phyloP scores from a whole-genome alignment of 2,329 filamentous ascomycete genomes.

The Septoria linicola region DNA sequence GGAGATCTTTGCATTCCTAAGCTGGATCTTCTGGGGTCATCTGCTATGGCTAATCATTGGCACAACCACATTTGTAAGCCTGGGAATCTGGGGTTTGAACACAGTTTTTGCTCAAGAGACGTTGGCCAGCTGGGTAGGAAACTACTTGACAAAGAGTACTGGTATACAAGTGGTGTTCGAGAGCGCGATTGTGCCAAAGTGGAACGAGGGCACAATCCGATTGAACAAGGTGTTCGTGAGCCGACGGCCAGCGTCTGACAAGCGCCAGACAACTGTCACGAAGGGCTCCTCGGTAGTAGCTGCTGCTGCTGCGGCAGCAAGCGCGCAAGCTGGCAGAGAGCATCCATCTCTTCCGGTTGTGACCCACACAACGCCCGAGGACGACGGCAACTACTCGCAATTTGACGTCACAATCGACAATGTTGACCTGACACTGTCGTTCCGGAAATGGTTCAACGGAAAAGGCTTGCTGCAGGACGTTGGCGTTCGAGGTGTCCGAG shows the following conservation, averaged over 20 bases:
- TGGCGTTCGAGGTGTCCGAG: slow-evolving; percentile 88
- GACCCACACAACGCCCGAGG: slow-evolving; percentile 58
- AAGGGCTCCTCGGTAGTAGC: slow-evolving; percentile 86
- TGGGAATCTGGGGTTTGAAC: slow-evolving; percentile 87
- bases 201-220: slow-evolving; percentile 91
- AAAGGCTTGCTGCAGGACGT: slow-evolving; percentile 89
- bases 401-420: slow-evolving; percentile 94
- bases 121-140: slow-evolving; percentile 86
- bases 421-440: slow-evolving; percentile 93
- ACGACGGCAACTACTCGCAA: slow-evolving; percentile 96
- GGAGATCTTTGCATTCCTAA: slow-evolving; percentile 92
- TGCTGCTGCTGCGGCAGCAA: slow-evolving; percentile 79
- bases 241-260: slow-evolving; percentile 73
- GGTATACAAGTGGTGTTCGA: slow-evolving; percentile 95
- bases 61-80: slow-evolving; percentile 94
- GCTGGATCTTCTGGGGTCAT: slow-evolving; percentile 92
- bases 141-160: slow-evolving; percentile 91
- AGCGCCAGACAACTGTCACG: slow-evolving; percentile 58
- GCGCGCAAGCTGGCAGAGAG: slow-evolving; percentile 52
- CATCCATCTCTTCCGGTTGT: slow-evolving; percentile 39
- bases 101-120: slow-evolving; percentile 98
- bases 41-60: slow-evolving; percentile 94
- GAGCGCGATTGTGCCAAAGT: slow-evolving; percentile 94
- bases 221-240: slow-evolving; percentile 98
- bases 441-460: slow-evolving; percentile 98